phyloP scores from a whole-genome alignment of 495 filamentous ascomycete species.

The Xylaria castorea region DNA sequence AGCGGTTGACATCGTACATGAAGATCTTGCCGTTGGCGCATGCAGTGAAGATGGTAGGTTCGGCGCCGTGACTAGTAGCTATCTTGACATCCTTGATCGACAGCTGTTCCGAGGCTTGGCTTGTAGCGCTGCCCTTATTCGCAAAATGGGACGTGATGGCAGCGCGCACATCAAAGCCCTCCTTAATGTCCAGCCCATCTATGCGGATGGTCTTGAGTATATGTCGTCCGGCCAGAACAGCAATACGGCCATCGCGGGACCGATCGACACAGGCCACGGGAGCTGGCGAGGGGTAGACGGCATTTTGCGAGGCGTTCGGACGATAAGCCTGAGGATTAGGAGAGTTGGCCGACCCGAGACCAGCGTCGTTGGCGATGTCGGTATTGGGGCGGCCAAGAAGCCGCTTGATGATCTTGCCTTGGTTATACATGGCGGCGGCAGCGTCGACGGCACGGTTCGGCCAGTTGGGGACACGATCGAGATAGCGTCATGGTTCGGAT shows the following conservation, averaged over 20 bases:
- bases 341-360: constrained; percentile 46
- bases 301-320: constrained; percentile 73
- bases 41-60: constrained; percentile 75
- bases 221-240: constrained; percentile 80
- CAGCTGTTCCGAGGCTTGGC: constrained; percentile 69
- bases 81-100: constrained; percentile 86
- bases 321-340: constrained; percentile 50
- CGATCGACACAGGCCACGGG: constrained; percentile 79
- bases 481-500: constrained; percentile 39
- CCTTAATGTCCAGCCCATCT: constrained; percentile 70
- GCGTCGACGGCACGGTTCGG: constrained; percentile 34
- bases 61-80: constrained; percentile 59
- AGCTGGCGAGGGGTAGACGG: constrained; percentile 72
- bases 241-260: constrained; percentile 76
- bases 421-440: constrained; percentile 43
- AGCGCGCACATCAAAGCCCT: constrained; percentile 81
- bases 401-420: constrained; percentile 60
- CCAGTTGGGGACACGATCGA: constrained; percentile 30
- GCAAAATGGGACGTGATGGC: constrained; percentile 74
- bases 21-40: constrained; percentile 87
- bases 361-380: constrained; percentile 47
- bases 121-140: constrained; percentile 60
- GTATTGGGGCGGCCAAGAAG: constrained; percentile 54
- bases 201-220: constrained; percentile 84
- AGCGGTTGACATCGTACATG: constrained; percentile 80